Evolutionary conservation across 805 yeast species (phyloP).

Genomic region (Blastobotrys parvus): DNA sequence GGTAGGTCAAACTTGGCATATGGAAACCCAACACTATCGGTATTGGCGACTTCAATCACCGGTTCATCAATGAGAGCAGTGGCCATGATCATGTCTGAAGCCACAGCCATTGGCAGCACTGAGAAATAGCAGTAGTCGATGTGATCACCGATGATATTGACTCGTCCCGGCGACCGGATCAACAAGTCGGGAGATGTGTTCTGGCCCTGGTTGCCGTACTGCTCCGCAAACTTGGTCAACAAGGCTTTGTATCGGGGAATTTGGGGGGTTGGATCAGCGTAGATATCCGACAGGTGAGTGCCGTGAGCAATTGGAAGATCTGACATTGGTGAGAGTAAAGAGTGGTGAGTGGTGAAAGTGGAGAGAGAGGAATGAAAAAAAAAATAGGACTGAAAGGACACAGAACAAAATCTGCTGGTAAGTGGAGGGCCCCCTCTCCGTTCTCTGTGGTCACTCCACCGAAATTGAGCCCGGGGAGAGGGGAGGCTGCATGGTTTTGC

Average conservation of each 20-base stretch:
- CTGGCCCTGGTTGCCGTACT: slow-evolving; percentile 11
- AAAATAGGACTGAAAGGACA: no score
- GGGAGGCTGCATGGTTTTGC: no score
- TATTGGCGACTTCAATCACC: slow-evolving; percentile 30
- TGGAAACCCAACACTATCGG: slow-evolving; percentile 22
- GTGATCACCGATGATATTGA: slow-evolving; percentile 68
- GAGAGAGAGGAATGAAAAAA: no score
- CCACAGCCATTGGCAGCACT: slow-evolving; percentile 67
- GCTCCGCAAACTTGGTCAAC: slow-evolving; percentile 14
- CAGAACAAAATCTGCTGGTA: no score
- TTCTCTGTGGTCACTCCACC: no score
- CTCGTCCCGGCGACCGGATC: slow-evolving; percentile 67
- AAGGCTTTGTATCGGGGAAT: slow-evolving; percentile 13
- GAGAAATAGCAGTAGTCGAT: slow-evolving; percentile 61
- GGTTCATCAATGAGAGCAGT: slow-evolving; percentile 19
- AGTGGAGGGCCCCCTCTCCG: no score
- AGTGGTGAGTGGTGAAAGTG: no score
- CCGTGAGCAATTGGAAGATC: slow-evolving; percentile 1
- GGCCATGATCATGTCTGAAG: slow-evolving; percentile 51
- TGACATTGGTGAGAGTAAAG: no score
- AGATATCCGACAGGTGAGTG: slow-evolving; percentile 14
- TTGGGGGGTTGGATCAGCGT: slow-evolving; percentile 17
- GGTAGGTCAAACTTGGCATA: slow-evolving; percentile 12
- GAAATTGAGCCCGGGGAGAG: no score
- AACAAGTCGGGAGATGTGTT: slow-evolving; percentile 34